A percentile compares a stretch with the other conserved stretches of the same genome.
These are phyloP conservation scores for Diaporthe sp. DNA, from an alignment of 2,329 filamentous ascomycete genomes.

Conservation along the genomic window DNA sequence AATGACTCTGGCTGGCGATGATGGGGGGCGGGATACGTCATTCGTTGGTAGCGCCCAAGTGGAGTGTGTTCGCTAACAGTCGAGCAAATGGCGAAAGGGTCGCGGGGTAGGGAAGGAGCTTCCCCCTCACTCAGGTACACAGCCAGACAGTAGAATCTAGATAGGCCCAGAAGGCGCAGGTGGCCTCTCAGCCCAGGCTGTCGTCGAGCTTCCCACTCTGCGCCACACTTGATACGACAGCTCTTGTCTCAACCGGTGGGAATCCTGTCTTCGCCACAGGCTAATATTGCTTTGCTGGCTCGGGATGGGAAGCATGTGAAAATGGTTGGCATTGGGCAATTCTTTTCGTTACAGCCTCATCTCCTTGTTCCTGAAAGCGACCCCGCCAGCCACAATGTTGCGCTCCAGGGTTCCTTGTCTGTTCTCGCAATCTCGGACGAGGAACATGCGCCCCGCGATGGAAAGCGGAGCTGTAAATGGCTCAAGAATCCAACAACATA, in stretches of 20 bases:
- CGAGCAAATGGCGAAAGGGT: neutral
- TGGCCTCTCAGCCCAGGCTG: neutral
- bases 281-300: neutral
- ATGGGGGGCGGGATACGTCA: slow-evolving; percentile 16
- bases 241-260: slow-evolving; percentile 9
- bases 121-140: neutral
- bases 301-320: slow-evolving; percentile 13
- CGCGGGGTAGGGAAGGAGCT: slow-evolving; percentile 13
- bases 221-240: slow-evolving; percentile 23
- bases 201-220: neutral
- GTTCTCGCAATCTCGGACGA: neutral
- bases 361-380: too few relatives aligned
- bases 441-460: neutral
- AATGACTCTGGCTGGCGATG: slow-evolving; percentile 20
- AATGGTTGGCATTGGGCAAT: neutral
- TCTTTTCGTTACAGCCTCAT: too few relatives aligned
- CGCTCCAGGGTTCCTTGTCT: neutral
- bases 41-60: slow-evolving; percentile 6
- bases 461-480: neutral
- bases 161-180: neutral
- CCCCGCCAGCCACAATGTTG: too few relatives aligned
- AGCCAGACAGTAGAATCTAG: neutral
- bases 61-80: neutral
- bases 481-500: neutral
- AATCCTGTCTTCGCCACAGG: slow-evolving; percentile 12